Evolutionary conservation across 1,139 yeast genomes (phyloP), one percentile per base, ranked within the genome.

Genomic region (Yamadazyma dendronema): DNA sequence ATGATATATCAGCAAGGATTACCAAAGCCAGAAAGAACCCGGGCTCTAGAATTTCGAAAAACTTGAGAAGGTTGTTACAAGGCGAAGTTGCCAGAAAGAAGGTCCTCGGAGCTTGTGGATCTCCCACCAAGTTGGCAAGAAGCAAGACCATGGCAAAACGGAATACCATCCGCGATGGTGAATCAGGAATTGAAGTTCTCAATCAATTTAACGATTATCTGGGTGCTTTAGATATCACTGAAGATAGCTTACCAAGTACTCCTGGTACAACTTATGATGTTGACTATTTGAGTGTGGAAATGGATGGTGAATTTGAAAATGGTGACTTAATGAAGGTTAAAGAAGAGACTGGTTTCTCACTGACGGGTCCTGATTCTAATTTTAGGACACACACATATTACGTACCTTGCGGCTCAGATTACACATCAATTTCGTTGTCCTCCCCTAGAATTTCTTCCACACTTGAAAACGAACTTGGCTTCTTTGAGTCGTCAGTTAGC

Each of bases 211-310:
- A 24, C 8, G 27, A 24, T 12, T 24, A 24, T 12, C 12, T 7
- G 8, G 29, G 29, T n/a, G 9, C 31, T 9, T 28, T 28, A 15
- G 31, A 28, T 28, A 28, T 28, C 11, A 28, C 31, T 12, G 23
- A 28, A 10, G 31, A 24, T 11, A 24, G 13, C 12, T 24, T 12
- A 24, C 13, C 27, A 9, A 24, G 9, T 19, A 19, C 22, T 19
- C 22, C 22, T 7, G 22, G 9, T 19, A 19, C 8, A 7, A 19
- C 9, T 6, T 19, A 9, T 19, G 22, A 19, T 19, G 8, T 19
- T 19, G 9, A 9, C 9, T 19, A 19, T 19, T 9, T 19, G 6
- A 9, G 9, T 9, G 9, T 19, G 22, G 22, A 19, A 19, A 7
- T 24, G 5, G 27, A 24, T 5, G 5, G 6, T 5, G 27, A 24